Evolutionary conservation across 78 protist genomes (phyloP).

Genomic region (Bodo saltans): DNA sequence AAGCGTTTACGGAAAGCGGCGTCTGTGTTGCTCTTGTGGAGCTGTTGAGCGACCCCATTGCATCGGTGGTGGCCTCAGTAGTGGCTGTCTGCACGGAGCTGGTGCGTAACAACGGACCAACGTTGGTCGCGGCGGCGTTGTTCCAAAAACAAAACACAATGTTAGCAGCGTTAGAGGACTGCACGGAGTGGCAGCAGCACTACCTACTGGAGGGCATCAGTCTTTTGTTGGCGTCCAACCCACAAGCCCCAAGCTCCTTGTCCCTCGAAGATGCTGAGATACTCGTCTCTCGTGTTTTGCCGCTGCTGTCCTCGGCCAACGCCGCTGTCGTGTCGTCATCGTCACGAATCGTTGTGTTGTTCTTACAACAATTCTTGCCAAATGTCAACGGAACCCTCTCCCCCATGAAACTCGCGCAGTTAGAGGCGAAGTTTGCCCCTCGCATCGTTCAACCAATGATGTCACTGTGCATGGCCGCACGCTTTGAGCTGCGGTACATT

Average conservation of each 20-base stretch:
- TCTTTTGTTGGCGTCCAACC: conserved; percentile 48
- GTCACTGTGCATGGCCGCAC: conserved; percentile 70
- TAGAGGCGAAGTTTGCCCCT: conserved; percentile 25
- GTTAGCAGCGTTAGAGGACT: conserved; percentile 75
- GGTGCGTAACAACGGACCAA: background rate
- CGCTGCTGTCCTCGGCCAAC: conserved; percentile 95
- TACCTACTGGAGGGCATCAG: conserved; percentile 92
- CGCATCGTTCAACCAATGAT: conserved; percentile 89
- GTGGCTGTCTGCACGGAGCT: conserved; percentile 90
- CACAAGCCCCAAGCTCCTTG: conserved; percentile 36
- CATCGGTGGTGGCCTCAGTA: conserved; percentile 93
- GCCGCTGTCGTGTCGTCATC: conserved; percentile 93
- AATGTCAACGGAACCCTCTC: background rate
- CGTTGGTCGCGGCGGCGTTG: conserved; percentile 17
- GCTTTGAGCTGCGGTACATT: conserved; percentile 96
- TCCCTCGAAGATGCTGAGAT: conserved; percentile 77
- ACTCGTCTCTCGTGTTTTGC: conserved; percentile 91
- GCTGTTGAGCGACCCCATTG: conserved; percentile 90
- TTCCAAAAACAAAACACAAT: conserved; percentile 70
- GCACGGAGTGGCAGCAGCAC: conserved; percentile 97
- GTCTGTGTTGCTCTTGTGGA: conserved; percentile 79
- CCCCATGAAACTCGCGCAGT: conserved; percentile 29
- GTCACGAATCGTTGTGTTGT: conserved; percentile 58
- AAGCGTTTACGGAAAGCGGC: conserved; percentile 84
- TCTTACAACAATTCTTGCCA: background rate